These are phyloP conservation scores for Fraxinus angustifolia DNA, from an alignment of 305 asterid species.

Conservation along the genomic window DNA sequence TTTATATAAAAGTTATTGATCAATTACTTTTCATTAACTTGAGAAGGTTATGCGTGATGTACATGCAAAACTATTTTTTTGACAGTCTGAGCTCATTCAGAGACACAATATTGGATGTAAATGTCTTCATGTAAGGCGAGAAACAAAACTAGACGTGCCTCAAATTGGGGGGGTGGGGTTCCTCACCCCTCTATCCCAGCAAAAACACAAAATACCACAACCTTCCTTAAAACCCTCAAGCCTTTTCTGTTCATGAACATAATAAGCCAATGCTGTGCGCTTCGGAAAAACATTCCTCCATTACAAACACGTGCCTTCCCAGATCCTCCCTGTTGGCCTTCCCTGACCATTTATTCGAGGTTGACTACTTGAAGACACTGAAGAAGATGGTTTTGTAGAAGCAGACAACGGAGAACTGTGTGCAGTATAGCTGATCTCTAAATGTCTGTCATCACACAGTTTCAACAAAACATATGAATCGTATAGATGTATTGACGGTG, in stretches of 20 bases:
- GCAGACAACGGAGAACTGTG: conserved; percentile 38
- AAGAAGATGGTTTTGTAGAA: conserved; percentile 20
- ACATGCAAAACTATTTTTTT: background rate
- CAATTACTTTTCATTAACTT: too few relatives aligned
- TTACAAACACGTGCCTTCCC: conserved; percentile 69
- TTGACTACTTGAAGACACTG: conserved; percentile 26
- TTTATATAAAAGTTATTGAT: too few relatives aligned
- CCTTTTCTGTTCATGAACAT: conserved; percentile 54
- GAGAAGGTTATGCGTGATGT: too few relatives aligned
- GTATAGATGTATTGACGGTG: too few relatives aligned
- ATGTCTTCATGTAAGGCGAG: conserved; percentile 78
- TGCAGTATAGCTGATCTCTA: too few relatives aligned
- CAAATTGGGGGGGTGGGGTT: conserved; percentile 64
- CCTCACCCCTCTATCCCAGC: conserved; percentile 74
- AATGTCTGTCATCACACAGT: too few relatives aligned
- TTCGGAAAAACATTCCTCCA: conserved; percentile 62
- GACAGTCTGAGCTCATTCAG: conserved; percentile 69
- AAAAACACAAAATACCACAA: conserved; percentile 58
- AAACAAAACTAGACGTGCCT: conserved; percentile 81
- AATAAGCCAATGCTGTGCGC: conserved; percentile 66
- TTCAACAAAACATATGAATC: too few relatives aligned
- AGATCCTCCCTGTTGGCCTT: conserved; percentile 64
- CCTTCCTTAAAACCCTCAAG: conserved; percentile 65
- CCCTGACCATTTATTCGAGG: conserved; percentile 46
- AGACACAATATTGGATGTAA: conserved; percentile 74